phyloP scores from a whole-genome alignment of 768 basidiomycete species.

The Russula virescens region DNA sequence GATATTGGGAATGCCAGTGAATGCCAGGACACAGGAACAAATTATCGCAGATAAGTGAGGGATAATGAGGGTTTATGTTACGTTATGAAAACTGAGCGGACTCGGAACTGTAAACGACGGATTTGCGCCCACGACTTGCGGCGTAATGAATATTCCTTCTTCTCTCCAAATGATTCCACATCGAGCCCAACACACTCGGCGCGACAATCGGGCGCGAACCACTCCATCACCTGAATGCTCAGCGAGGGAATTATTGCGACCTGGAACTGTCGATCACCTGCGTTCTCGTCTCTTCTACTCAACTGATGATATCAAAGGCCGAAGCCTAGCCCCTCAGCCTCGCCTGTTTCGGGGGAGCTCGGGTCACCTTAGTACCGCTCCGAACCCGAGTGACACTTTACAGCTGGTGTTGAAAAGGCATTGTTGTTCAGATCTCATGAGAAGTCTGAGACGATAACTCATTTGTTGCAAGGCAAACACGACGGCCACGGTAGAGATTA shows the following conservation, averaged over 20 bases:
- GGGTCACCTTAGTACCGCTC: no score
- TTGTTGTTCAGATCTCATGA: no score
- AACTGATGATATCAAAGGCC: not conserved
- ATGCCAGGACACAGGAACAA: not conserved
- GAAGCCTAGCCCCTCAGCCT: no score
- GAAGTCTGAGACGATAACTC: no score
- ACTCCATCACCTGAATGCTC: not conserved
- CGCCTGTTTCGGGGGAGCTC: no score
- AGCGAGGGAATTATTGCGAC: not conserved
- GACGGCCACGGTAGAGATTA: no score
- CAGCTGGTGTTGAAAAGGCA: no score
- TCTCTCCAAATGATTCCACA: not conserved
- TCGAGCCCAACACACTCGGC: not conserved
- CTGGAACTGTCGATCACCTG: not conserved
- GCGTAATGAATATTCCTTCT: not conserved
- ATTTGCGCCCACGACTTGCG: not conserved
- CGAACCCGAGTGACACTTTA: no score
- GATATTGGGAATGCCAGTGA: not conserved
- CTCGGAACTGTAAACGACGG: no score
- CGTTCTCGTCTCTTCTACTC: not conserved
- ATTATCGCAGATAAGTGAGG: not conserved
- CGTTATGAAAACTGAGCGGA: not conserved
- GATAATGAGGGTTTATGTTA: not conserved
- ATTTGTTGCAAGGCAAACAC: no score
- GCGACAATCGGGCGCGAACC: not conserved